Percentiles rank a stretch among this genome's conserved stretches.
phyloP scores from a whole-genome alignment of 129 eudicot species.

The Kitagawia praeruptora region DNA sequence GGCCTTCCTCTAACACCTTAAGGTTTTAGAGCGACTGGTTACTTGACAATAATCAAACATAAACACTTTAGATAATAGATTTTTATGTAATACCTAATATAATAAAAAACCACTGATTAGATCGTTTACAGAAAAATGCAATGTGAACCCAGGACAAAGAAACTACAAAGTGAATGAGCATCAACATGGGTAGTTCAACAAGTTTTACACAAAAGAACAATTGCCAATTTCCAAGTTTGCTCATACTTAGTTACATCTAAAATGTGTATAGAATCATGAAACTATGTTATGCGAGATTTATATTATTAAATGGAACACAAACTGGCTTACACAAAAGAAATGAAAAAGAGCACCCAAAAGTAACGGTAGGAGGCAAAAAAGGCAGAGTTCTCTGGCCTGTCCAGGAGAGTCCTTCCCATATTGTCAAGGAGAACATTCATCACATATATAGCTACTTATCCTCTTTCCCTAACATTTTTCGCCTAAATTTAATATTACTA shows the following conservation, averaged over 20 bases:
- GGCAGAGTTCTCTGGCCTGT: not conserved
- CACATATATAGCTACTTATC: constrained; percentile 47
- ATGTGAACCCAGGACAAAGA: not conserved
- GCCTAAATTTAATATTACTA: not conserved
- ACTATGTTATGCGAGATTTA: not conserved
- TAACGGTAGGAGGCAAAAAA: not conserved
- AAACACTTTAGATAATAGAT: no score
- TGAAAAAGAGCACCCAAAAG: not conserved
- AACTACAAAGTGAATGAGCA: not conserved
- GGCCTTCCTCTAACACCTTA: no score
- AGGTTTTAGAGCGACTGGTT: no score
- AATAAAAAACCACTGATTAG: not conserved
- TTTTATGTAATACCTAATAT: not conserved
- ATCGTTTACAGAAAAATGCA: not conserved
- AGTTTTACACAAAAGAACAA: not conserved
- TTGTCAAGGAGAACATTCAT: constrained; percentile 35
- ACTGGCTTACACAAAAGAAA: not conserved
- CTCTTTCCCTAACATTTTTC: constrained; percentile 28
- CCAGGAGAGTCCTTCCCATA: not conserved
- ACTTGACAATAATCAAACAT: no score
- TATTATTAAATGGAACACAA: not conserved
- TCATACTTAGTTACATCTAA: not conserved
- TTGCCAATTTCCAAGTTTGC: not conserved
- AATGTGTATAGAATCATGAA: not conserved
- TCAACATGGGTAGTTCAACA: not conserved